phyloP scores from a whole-genome alignment of 129 eudicot species.

The Escallonia herrerae region DNA sequence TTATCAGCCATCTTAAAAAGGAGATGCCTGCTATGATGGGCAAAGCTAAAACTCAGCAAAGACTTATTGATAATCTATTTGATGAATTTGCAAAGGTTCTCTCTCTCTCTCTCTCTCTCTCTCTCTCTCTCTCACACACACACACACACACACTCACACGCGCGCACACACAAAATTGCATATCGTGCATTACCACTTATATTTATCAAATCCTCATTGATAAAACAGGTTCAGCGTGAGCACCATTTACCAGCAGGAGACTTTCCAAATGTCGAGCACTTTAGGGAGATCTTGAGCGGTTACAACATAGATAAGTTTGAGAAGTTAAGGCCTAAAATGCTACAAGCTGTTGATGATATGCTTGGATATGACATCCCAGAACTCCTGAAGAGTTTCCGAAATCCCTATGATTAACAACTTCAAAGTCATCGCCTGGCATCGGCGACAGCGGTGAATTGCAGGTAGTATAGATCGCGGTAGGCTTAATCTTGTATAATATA shows the following conservation, averaged over 20 bases:
- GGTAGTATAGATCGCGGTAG: too few species aligned
- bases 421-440: too few species aligned
- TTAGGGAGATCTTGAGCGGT: slow-evolving; percentile 53
- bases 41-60: slow-evolving; percentile 81
- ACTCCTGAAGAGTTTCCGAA: slow-evolving; percentile 74
- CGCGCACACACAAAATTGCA: too few species aligned
- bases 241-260: slow-evolving; percentile 86
- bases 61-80: slow-evolving; percentile 63
- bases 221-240: slow-evolving; percentile 67
- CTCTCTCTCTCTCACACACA: too few species aligned
- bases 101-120: too few species aligned
- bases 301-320: slow-evolving; percentile 83
- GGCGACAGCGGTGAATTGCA: too few species aligned
- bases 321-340: slow-evolving; percentile 64
- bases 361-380: slow-evolving; percentile 87
- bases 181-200: too few species aligned
- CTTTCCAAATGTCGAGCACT: slow-evolving; percentile 72
- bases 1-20: slow-evolving; percentile 76
- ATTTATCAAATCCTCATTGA: neutral
- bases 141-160: too few species aligned
- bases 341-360: slow-evolving; percentile 88
- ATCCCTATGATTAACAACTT: slow-evolving; percentile 55
- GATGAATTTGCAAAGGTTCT: slow-evolving; percentile 68
- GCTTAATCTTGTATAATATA: too few species aligned
- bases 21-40: slow-evolving; percentile 99